Evolutionary conservation across 2,329 filamentous ascomycete species (phyloP).

Genomic region (Coccinonectria pachysandricola): DNA sequence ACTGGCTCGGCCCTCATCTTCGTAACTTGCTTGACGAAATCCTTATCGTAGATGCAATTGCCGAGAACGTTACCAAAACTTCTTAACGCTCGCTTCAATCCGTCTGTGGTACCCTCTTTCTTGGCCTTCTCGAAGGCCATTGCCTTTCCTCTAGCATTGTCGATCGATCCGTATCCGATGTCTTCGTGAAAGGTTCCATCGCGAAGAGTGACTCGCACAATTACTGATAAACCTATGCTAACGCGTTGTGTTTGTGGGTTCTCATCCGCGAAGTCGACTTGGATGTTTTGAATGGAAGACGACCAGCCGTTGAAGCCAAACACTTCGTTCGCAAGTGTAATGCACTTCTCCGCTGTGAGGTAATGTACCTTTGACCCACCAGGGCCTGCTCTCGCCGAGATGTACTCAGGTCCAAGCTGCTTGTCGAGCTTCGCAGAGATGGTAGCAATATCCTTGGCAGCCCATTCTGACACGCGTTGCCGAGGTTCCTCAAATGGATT

Average conservation of each 20-base stretch:
- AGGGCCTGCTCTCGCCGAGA: constrained; percentile 75
- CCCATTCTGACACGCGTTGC: constrained; percentile 66
- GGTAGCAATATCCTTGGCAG: constrained; percentile 81
- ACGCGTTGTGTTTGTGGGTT: constrained; percentile 67
- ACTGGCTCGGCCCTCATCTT: constrained; percentile 70
- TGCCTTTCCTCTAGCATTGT: constrained; percentile 92
- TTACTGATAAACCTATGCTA: constrained; percentile 77
- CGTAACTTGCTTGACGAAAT: constrained; percentile 80
- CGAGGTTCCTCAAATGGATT: constrained; percentile 76
- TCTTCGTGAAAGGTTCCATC: constrained; percentile 98
- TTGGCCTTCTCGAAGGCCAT: constrained; percentile 97
- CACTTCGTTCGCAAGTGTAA: constrained; percentile 86
- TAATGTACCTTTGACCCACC: constrained; percentile 85
- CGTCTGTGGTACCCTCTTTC: constrained; percentile 95
- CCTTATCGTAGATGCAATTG: constrained; percentile 98
- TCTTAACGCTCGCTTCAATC: constrained; percentile 75
- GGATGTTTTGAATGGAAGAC: constrained; percentile 85
- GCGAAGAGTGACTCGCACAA: constrained; percentile 78
- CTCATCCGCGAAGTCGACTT: constrained; percentile 93
- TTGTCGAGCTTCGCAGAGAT: constrained; percentile 80
- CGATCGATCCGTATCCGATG: constrained; percentile 90
- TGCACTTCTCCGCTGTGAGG: constrained; percentile 91
- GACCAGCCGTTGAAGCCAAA: constrained; percentile 99
- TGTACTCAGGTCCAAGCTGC: constrained; percentile 91
- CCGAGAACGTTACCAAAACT: constrained; percentile 94